Conservation (phyloP, 1,284 basidiomycete genomes). For the Porodaedalea pini region DNA sequence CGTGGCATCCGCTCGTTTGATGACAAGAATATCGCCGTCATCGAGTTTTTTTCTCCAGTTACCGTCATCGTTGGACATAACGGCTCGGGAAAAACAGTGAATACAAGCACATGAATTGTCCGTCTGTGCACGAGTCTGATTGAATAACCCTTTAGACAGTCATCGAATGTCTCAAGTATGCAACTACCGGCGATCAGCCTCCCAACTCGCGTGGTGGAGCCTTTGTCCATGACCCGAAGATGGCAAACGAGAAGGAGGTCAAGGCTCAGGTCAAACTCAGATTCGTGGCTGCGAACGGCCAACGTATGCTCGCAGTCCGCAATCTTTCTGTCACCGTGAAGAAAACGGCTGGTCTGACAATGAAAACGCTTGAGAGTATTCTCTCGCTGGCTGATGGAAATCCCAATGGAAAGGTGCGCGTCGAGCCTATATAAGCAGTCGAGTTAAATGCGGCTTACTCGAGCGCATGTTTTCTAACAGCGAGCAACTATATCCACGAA, state of each 20-base stretch:
- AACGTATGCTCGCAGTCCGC: slow-evolving; percentile 88
- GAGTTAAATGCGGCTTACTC: background rate
- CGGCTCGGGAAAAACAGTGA: slow-evolving; percentile 92
- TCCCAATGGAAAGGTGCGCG: slow-evolving; percentile 68
- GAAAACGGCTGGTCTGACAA: slow-evolving; percentile 82
- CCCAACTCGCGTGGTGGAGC: slow-evolving; percentile 98
- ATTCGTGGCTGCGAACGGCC: slow-evolving; percentile 86
- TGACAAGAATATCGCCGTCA: slow-evolving; percentile 91
- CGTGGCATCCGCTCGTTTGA: slow-evolving; percentile 89
- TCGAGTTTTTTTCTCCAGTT: slow-evolving; percentile 96
- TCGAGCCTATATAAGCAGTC: background rate
- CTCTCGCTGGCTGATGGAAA: slow-evolving; percentile 72
- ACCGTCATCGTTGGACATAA: slow-evolving; percentile 99
- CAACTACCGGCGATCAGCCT: slow-evolving; percentile 96
- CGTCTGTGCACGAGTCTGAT: background rate
- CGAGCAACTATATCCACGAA: slow-evolving; percentile 90
- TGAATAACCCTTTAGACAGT: slow-evolving; percentile 56
- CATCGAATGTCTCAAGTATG: slow-evolving; percentile 99
- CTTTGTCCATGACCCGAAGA: slow-evolving; percentile 97
- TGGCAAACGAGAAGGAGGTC: slow-evolving; percentile 98
- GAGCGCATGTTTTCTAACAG: slow-evolving; percentile 40
- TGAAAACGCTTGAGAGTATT: slow-evolving; percentile 97
- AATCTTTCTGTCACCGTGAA: slow-evolving; percentile 93
- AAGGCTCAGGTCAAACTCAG: slow-evolving; percentile 97
- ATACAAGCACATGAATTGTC: slow-evolving; percentile 18